phyloP scores from a whole-genome alignment of 495 filamentous ascomycete genomes.

The Terfezia claveryi region DNA sequence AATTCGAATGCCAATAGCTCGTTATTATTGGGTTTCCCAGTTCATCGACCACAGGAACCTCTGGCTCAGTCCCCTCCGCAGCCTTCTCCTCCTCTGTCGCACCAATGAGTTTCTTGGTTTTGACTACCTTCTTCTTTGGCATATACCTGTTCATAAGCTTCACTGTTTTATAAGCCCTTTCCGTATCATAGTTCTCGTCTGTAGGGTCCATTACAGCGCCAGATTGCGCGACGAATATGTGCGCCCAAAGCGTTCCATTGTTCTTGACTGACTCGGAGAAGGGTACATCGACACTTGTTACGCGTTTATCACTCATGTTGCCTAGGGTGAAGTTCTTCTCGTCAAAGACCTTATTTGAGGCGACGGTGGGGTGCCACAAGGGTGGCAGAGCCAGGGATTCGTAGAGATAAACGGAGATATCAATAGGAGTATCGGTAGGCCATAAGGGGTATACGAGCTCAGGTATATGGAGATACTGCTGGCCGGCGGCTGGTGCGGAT shows the following conservation, averaged over 20 bases:
- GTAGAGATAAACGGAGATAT: conserved; percentile 69
- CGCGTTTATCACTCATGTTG: conserved; percentile 56
- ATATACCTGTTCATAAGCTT: conserved; percentile 75
- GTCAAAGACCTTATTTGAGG: conserved; percentile 40
- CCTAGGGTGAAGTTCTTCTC: conserved; percentile 68
- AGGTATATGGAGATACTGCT: background rate
- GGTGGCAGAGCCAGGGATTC: conserved; percentile 46
- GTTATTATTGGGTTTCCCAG: conserved; percentile 42
- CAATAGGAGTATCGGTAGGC: conserved; percentile 32
- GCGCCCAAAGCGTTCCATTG: conserved; percentile 83
- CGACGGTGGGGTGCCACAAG: conserved; percentile 33
- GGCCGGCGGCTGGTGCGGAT: background rate
- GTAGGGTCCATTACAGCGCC: conserved; percentile 56
- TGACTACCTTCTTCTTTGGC: conserved; percentile 71
- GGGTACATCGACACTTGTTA: conserved; percentile 51
- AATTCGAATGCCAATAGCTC: conserved; percentile 89
- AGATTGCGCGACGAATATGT: conserved; percentile 65
- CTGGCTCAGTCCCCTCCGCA: conserved; percentile 18
- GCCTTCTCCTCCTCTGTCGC: conserved; percentile 25
- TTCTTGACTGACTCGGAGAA: conserved; percentile 65
- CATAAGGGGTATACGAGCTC: background rate
- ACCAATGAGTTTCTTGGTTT: conserved; percentile 76
- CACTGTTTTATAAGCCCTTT: conserved; percentile 58
- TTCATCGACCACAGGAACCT: conserved; percentile 28
- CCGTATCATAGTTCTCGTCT: conserved; percentile 43